Percentiles rank a stretch among this genome's conserved stretches.
These are phyloP conservation scores for Wickerhamomyces tratensis DNA, from an alignment of 805 yeast genomes.

Conservation along the genomic window DNA sequence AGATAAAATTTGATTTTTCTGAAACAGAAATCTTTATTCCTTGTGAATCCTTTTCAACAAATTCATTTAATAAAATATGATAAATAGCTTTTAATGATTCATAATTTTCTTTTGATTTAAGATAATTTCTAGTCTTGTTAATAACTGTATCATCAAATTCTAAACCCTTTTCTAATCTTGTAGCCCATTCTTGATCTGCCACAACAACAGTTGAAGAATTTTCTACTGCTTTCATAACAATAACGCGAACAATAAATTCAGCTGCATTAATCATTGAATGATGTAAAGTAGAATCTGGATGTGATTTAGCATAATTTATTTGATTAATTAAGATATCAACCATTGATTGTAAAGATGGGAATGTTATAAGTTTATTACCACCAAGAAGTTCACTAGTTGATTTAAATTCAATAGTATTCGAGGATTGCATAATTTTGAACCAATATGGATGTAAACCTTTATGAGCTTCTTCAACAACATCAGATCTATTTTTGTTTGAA, in stretches of 20 bases:
- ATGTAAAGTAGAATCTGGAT: conserved; percentile 19
- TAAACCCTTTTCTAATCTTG: conserved; percentile 59
- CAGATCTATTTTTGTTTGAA: conserved; percentile 47
- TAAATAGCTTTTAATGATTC: conserved; percentile 20
- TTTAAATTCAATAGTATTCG: conserved; percentile 32
- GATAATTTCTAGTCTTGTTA: conserved; percentile 12
- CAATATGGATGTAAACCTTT: conserved; percentile 81
- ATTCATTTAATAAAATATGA: conserved; percentile 27
- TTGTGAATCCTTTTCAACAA: conserved; percentile 10
- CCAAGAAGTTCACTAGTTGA: conserved; percentile 37
- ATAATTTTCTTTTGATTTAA: conserved; percentile 10
- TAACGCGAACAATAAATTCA: conserved; percentile 42
- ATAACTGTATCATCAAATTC: conserved; percentile 49
- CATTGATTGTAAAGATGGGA: conserved; percentile 46
- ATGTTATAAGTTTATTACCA: conserved; percentile 23
- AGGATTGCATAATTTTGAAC: conserved; percentile 46
- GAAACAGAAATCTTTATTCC: conserved; percentile 11
- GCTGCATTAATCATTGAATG: conserved; percentile 32
- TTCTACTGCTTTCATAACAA: conserved; percentile 57
- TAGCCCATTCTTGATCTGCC: conserved; percentile 66
- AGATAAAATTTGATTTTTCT: conserved; percentile 16
- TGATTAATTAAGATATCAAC: conserved; percentile 22
- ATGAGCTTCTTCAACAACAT: conserved; percentile 68
- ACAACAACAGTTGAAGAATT: conserved; percentile 45
- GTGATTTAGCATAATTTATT: conserved; percentile 13